phyloP scores from a whole-genome alignment of 352 stramenopile genomes.

The Globisporangium recalcitrans region DNA sequence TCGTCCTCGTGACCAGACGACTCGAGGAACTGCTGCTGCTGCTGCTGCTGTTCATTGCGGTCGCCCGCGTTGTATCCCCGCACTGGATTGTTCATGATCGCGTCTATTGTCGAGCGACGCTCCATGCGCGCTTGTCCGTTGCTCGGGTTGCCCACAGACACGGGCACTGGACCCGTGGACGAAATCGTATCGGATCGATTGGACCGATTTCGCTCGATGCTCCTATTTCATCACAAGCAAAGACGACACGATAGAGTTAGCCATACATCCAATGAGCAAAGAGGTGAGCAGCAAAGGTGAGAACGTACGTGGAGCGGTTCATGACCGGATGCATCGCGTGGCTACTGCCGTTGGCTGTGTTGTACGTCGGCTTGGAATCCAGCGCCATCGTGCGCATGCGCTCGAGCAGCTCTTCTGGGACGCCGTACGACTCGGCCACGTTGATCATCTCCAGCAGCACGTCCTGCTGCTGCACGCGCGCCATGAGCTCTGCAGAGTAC shows the following conservation, averaged over 20 bases:
- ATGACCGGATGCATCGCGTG: slow-evolving; percentile 11
- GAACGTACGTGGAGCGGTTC: slow-evolving; percentile 10
- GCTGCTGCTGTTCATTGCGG: not conserved
- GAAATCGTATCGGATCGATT: slow-evolving; percentile 57
- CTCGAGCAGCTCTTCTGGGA: slow-evolving; percentile 40
- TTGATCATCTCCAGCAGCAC: slow-evolving; percentile 41
- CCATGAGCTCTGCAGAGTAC: slow-evolving; percentile 73
- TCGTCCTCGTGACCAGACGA: slow-evolving; percentile 16
- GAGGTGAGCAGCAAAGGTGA: not conserved
- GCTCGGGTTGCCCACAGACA: slow-evolving; percentile 39
- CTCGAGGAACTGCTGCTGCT: slow-evolving; percentile 12
- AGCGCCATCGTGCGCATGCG: slow-evolving; percentile 47
- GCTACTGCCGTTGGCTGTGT: slow-evolving; percentile 13
- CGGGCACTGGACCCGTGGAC: slow-evolving; percentile 53
- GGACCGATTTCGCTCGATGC: slow-evolving; percentile 23
- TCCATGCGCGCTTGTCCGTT: slow-evolving; percentile 21
- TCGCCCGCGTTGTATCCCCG: slow-evolving; percentile 14
- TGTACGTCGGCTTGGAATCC: slow-evolving; percentile 33
- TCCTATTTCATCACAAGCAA: not conserved
- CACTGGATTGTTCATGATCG: slow-evolving; percentile 45
- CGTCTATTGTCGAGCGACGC: slow-evolving; percentile 39
- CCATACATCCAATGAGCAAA: too few relatives aligned
- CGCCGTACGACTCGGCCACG: slow-evolving; percentile 48
- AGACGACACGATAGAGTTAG: too few relatives aligned
- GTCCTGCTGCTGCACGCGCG: slow-evolving; percentile 56